Evolutionary conservation across 202 grass and related monocot species (phyloP).

Genomic region (Bolboschoenoplectus hybrid): DNA sequence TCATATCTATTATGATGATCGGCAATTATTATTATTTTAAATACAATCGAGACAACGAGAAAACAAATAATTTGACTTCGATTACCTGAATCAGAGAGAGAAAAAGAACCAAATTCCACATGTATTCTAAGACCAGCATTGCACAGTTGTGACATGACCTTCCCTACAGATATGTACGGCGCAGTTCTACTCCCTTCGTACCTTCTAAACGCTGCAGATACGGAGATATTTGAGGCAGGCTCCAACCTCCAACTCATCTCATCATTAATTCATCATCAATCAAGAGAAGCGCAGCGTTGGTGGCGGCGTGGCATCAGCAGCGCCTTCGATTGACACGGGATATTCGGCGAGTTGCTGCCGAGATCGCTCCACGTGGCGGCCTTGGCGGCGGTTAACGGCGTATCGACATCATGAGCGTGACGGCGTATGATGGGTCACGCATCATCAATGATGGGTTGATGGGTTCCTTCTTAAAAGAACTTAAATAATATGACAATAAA

Average conservation of each 20-base stretch:
- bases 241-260: background rate
- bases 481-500: background rate
- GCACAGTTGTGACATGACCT: background rate
- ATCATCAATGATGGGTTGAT: slow-evolving; percentile 27
- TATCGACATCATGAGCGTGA: slow-evolving; percentile 36
- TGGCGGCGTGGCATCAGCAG: slow-evolving; percentile 28
- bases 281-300: too few species aligned
- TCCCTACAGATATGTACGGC: background rate
- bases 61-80: background rate
- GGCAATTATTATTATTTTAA: too few species aligned
- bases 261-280: background rate
- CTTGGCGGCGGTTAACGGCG: slow-evolving; percentile 31
- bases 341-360: background rate
- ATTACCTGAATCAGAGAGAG: background rate
- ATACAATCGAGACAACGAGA: too few species aligned
- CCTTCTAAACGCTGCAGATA: background rate
- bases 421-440: slow-evolving; percentile 31
- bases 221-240: background rate
- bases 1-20: too few species aligned
- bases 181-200: background rate
- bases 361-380: slow-evolving; percentile 1
- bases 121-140: background rate
- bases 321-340: slow-evolving; percentile 15
- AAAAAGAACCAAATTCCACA: background rate
- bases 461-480: background rate